Evolutionary conservation across 164 flowering plant genomes (phyloP).

Genomic region (Cinnamomum micranthum): DNA sequence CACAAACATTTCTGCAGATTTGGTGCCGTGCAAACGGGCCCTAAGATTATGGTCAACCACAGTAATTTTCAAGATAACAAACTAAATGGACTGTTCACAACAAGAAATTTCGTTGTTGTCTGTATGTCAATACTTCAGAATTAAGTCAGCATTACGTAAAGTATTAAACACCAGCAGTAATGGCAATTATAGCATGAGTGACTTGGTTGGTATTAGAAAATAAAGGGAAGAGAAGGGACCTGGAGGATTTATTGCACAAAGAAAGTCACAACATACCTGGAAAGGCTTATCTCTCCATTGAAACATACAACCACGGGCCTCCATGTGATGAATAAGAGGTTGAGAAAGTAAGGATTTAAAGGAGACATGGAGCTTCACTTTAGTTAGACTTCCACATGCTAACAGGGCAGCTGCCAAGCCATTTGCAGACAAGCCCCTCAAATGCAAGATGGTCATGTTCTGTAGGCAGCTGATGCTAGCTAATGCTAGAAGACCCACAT

Average conservation of each 20-base stretch:
- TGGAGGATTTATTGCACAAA: neutral
- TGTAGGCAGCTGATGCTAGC: constrained; percentile 78
- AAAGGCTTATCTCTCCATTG: constrained; percentile 75
- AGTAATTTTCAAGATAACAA: too few relatives aligned
- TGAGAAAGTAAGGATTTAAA: constrained; percentile 51
- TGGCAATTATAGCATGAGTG: neutral
- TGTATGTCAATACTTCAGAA: neutral
- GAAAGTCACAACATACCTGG: constrained; percentile 25
- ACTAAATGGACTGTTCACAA: too few relatives aligned
- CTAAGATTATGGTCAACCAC: too few relatives aligned
- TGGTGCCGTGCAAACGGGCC: too few relatives aligned
- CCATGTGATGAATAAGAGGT: constrained; percentile 54
- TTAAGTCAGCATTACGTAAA: neutral
- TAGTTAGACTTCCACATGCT: constrained; percentile 68
- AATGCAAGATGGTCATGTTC: constrained; percentile 63
- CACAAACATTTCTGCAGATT: too few relatives aligned
- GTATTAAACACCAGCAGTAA: neutral
- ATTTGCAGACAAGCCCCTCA: constrained; percentile 53
- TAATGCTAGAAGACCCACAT: constrained; percentile 74
- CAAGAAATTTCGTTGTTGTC: neutral
- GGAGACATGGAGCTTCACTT: constrained; percentile 70
- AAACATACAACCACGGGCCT: constrained; percentile 74
- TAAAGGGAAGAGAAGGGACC: neutral
- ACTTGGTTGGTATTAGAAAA: too few relatives aligned
- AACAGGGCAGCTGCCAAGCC: constrained; percentile 69